Evolutionary conservation across 106 monocot genomes (phyloP).

Genomic region (Dioscorea dumetorum): DNA sequence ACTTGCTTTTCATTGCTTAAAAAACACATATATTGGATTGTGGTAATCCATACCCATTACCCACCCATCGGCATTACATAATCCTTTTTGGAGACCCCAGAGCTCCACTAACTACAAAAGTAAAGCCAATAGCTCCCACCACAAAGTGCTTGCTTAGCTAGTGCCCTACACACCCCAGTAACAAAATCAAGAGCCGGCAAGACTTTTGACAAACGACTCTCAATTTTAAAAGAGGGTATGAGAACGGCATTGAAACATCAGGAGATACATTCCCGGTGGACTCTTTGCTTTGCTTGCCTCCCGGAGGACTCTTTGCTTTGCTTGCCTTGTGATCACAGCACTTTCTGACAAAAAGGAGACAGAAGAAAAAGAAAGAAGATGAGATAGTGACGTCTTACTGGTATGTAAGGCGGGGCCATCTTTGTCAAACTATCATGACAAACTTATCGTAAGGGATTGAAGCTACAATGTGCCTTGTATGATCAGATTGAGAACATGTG

Average conservation of each 20-base stretch:
- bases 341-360: slow-evolving; percentile 43
- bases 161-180: slow-evolving; percentile 40
- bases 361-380: background rate
- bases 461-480: too few relatives aligned
- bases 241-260: slow-evolving; percentile 13
- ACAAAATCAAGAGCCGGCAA: slow-evolving; percentile 21
- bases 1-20: slow-evolving; percentile 19
- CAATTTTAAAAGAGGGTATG: background rate
- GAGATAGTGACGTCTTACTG: background rate
- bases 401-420: too few relatives aligned
- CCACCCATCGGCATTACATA: slow-evolving; percentile 5
- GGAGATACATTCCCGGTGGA: slow-evolving; percentile 18
- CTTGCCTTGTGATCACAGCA: slow-evolving; percentile 25
- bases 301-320: slow-evolving; percentile 21
- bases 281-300: slow-evolving; percentile 10
- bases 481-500: too few relatives aligned
- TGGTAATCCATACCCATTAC: too few relatives aligned
- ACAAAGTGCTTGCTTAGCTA: slow-evolving; percentile 32
- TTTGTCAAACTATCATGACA: too few relatives aligned
- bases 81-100: slow-evolving; percentile 36
- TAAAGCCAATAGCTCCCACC: slow-evolving; percentile 17
- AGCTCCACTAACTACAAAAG: slow-evolving; percentile 37
- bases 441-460: too few relatives aligned
- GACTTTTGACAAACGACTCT: slow-evolving; percentile 11
- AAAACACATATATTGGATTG: background rate